Evolutionary conservation across 2,329 filamentous ascomycete species (phyloP).

Genomic region (Curvularia sp.): DNA sequence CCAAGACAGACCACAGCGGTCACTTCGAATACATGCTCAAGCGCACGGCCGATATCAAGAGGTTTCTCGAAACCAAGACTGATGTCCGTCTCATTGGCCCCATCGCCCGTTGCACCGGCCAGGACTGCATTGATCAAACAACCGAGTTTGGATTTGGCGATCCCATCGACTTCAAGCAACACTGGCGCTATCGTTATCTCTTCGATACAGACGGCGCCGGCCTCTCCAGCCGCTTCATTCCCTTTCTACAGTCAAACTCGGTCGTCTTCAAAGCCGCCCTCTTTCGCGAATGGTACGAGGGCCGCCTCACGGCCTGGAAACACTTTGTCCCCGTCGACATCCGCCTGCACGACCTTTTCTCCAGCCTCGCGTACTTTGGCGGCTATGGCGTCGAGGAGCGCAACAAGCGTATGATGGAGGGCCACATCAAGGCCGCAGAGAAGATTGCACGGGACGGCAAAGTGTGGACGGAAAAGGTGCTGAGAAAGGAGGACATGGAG

Average conservation of each 20-base stretch:
- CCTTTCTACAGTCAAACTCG: conserved; percentile 69
- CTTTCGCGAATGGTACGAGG: conserved; percentile 81
- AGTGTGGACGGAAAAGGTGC: conserved; percentile 45
- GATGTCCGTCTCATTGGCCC: conserved; percentile 67
- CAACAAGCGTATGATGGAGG: conserved; percentile 38
- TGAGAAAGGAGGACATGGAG: conserved; percentile 69
- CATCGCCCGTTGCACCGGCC: conserved; percentile 62
- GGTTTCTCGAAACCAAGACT: conserved; percentile 55
- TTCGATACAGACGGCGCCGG: conserved; percentile 73
- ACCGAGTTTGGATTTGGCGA: conserved; percentile 59
- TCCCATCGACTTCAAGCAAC: conserved; percentile 60
- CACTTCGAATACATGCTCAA: conserved; percentile 65
- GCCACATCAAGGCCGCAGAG: conserved; percentile 37
- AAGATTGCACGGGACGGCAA: conserved; percentile 43
- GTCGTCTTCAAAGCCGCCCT: conserved; percentile 75
- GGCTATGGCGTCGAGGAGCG: conserved; percentile 37
- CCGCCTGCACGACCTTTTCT: conserved; percentile 75
- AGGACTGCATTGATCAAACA: conserved; percentile 61
- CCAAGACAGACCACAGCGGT: conserved; percentile 57
- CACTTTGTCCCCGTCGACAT: conserved; percentile 82
- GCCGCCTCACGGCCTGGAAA: conserved; percentile 75
- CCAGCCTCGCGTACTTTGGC: conserved; percentile 74
- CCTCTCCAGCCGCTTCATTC: conserved; percentile 70
- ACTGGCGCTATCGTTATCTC: conserved; percentile 73
- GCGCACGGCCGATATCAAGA: conserved; percentile 61